Conservation (phyloP, 805 yeast species). For the Saturnispora galanensis region DNA sequence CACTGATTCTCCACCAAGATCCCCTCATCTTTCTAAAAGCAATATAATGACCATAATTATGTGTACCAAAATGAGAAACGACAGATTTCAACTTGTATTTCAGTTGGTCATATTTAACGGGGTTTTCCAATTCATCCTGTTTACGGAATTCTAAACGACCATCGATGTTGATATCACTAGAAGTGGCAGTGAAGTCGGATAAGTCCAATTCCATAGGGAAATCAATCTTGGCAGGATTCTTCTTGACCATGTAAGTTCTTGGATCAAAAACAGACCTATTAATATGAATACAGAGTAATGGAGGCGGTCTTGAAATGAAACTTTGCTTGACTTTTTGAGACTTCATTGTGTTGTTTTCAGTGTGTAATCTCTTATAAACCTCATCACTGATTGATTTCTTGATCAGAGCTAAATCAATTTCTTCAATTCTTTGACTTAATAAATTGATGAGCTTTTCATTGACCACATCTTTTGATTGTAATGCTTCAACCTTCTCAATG, state of each 20-base stretch:
- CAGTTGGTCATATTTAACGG: conserved; percentile 18
- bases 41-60: conserved; percentile 95
- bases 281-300: conserved; percentile 73
- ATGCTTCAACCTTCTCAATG: conserved; percentile 26
- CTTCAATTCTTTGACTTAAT: conserved; percentile 36
- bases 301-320: conserved; percentile 71
- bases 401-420: conserved; percentile 42
- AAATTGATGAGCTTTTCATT: conserved; percentile 22
- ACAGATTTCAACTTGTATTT: conserved; percentile 73
- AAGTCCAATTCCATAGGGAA: conserved; percentile 66
- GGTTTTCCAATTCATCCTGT: conserved; percentile 33
- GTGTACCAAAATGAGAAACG: conserved; percentile 90
- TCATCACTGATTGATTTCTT: conserved; percentile 74
- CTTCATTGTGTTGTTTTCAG: conserved; percentile 63
- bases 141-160: conserved; percentile 69
- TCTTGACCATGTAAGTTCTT: conserved; percentile 68
- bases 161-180: conserved; percentile 64
- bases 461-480: conserved; percentile 12
- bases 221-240: conserved; percentile 72
- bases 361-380: conserved; percentile 61
- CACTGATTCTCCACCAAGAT: conserved; percentile 93
- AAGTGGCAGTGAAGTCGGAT: conserved; percentile 58
- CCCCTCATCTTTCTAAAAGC: conserved; percentile 76
- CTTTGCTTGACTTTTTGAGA: conserved; percentile 80
- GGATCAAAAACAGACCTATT: conserved; percentile 92